Evolutionary conservation across 352 stramenopile species (phyloP), one percentile per base, ranked within the genome.

Genomic region (Pythium rhizo-oryzae): DNA sequence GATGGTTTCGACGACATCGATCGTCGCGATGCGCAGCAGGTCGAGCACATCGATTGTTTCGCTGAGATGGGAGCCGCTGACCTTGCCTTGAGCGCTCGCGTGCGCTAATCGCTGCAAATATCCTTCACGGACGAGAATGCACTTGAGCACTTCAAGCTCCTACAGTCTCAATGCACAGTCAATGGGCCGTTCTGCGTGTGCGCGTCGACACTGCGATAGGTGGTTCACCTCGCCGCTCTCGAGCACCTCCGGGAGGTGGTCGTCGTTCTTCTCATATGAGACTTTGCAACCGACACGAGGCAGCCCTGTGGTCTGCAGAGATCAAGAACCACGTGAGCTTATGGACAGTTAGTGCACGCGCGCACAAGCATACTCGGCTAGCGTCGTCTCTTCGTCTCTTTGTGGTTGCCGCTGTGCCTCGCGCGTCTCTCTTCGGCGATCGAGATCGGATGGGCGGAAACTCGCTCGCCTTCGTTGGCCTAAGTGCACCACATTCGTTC

Each of bases 1-100:
- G 58, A 98, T 85, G 5, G 85, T 78, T 54, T 98, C 92, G 19
- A 97, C 85, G 6, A 88, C 84, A 30, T 98, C 91, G n/a, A 98
- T 76, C 1, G 90, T 97, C 24, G 87, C 79, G 24, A 93, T 74
- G 0, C 92, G 89, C 8, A 97, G 60, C 30, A 98, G 70, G 62
- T 98, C 93, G 4, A 98, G 71, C 13, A 97, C 61, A 63, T 98
- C 85, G 35, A 92, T 77, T 1, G 94, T 92, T 19, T 85, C 77
- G 5, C 79, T 75, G 11, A 94, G 71, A 16, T 93, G 70, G n/a
- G 76, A 64, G 0, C 81, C 84, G 39, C 70, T 85, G 19, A 91
- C 63, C 59, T 77, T 76, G 0, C 76, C 73, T 7, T 71, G 62
- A 15, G 62, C 60, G 60, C 75, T 90, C 1, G 90, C 79, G 0